phyloP scores from a whole-genome alignment of 2,329 filamentous ascomycete species.

The Colletotrichum lupini region DNA sequence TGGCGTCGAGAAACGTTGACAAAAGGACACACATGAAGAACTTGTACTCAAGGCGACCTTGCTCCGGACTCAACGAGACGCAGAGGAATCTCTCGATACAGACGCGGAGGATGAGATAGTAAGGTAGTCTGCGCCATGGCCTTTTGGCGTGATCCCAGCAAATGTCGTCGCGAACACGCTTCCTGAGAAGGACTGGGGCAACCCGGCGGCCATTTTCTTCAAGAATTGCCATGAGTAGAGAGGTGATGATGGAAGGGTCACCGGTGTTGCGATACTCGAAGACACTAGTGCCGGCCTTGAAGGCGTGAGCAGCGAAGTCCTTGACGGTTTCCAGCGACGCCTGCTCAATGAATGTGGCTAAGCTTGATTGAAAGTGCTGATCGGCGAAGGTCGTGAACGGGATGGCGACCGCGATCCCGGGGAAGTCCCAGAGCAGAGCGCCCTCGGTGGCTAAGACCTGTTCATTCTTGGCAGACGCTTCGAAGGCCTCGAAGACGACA shows the following conservation, averaged over 20 bases:
- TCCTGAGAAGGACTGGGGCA: constrained; percentile 55
- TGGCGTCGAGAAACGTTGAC: constrained; percentile 56
- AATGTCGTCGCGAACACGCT: constrained; percentile 73
- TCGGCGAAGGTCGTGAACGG: constrained; percentile 45
- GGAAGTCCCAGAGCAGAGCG: constrained; percentile 70
- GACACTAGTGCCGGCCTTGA: constrained; percentile 61
- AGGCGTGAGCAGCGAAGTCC: constrained; percentile 59
- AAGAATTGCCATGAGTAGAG: constrained; percentile 70
- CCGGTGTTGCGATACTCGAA: constrained; percentile 68
- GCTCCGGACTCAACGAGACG: constrained; percentile 48
- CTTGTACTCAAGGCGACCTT: constrained; percentile 66
- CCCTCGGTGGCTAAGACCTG: constrained; percentile 61
- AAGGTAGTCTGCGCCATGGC: constrained; percentile 72
- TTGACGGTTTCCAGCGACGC: constrained; percentile 65
- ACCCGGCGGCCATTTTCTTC: constrained; percentile 60
- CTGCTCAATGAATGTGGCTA: constrained; percentile 66
- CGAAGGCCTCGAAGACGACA: constrained; percentile 66
- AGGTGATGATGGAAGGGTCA: constrained; percentile 66
- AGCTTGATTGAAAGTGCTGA: constrained; percentile 38
- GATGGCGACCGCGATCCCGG: constrained; percentile 62
- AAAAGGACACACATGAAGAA: constrained; percentile 63
- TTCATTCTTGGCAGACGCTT: constrained; percentile 65
- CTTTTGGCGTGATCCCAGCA: constrained; percentile 55
- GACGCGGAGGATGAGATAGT: constrained; percentile 73
- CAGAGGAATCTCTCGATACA: constrained; percentile 63